A percentile compares a stretch with the other conserved stretches of the same genome.
phyloP scores from a whole-genome alignment of 495 filamentous ascomycete genomes.

The Halenospora varia region DNA sequence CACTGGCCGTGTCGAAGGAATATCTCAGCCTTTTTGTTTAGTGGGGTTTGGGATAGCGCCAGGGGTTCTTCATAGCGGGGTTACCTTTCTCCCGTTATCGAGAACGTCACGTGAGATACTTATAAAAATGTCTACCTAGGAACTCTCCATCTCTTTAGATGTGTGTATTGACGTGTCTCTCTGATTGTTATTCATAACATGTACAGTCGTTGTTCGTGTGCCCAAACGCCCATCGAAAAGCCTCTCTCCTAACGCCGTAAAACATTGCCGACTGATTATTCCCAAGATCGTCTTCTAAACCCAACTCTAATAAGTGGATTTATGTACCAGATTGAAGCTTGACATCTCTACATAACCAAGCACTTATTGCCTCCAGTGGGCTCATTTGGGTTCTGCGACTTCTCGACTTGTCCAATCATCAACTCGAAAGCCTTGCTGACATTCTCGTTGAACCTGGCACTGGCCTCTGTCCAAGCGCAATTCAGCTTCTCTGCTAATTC shows the following conservation, averaged over 20 bases:
- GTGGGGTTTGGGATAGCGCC: background rate
- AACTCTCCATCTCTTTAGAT: too few species aligned
- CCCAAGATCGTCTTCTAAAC: too few species aligned
- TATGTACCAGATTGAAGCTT: too few species aligned
- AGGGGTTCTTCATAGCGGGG: background rate
- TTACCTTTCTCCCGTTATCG: background rate
- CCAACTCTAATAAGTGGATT: too few species aligned
- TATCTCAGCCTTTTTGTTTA: slow-evolving; percentile 12
- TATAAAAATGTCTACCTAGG: background rate
- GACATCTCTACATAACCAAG: slow-evolving; percentile 66
- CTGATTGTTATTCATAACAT: too few species aligned
- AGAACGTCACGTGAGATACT: background rate
- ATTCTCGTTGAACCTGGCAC: slow-evolving; percentile 89
- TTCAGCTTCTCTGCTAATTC: slow-evolving; percentile 78
- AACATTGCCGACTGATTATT: too few species aligned
- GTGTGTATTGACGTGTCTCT: too few species aligned
- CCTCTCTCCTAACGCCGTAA: slow-evolving; percentile 12
- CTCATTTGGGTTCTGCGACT: slow-evolving; percentile 85
- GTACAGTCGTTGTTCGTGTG: too few species aligned
- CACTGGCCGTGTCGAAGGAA: background rate
- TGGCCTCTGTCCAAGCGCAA: slow-evolving; percentile 93
- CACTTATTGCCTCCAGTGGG: slow-evolving; percentile 78
- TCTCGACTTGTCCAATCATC: slow-evolving; percentile 93
- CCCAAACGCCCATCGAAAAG: too few species aligned
- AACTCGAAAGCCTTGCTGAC: slow-evolving; percentile 90